Base-by-base conservation (phyloP, 2,329 filamentous ascomycete species). In the Truncatella angustata region DNA sequence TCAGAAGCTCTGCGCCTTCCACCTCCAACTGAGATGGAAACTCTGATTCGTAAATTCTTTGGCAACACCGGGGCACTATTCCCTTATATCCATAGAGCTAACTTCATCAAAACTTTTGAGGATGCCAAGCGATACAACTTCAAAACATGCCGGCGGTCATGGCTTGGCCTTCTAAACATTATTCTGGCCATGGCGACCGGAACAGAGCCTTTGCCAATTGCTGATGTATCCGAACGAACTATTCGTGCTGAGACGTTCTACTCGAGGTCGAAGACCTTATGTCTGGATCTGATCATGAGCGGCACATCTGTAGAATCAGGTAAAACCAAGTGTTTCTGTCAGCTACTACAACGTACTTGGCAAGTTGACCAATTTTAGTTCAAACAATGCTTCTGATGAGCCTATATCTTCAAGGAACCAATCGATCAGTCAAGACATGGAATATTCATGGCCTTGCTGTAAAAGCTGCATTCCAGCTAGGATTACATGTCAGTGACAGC, bases 401-500 rank as follows among this genome's bases (percentile, higher is more conserved):
- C 4, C 75, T 78, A 44, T 82, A 81, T 52, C 67, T 81, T 0
- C 78, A 82, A 57, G 77, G 79, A 2, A 80, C 78, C 0, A 75
- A 79, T 34, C 73, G 73, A 18, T 80, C 78, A 0, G 67, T 79
- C 2, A 73, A 80, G 50, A 74, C 79, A 2, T 83, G 79, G 78
- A 77, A 70, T 0, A 69, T 76, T 0, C 80, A 82, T 54, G 79
- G 80, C 0, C 66, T 82, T 0, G 73, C 78, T 0, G 72, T 81
- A 3, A 76, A 73, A 53, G 73, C 74, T 0, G 78, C 79, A 0
- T 65, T 78, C 23, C 73, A 79, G 26, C 63, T 83, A 2, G 79
- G 80, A 0, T 60, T 82, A 0, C 79, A 82, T 53, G 79, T 73
- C 0, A 62, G 62, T 3, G 60, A 73, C 18, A 67, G 70, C 0